A percentile compares a stretch with the other conserved stretches of the same genome.
Evolutionary conservation across 2,329 filamentous ascomycete species (phyloP).

Genomic region (Fusarium brevicatenulatum): DNA sequence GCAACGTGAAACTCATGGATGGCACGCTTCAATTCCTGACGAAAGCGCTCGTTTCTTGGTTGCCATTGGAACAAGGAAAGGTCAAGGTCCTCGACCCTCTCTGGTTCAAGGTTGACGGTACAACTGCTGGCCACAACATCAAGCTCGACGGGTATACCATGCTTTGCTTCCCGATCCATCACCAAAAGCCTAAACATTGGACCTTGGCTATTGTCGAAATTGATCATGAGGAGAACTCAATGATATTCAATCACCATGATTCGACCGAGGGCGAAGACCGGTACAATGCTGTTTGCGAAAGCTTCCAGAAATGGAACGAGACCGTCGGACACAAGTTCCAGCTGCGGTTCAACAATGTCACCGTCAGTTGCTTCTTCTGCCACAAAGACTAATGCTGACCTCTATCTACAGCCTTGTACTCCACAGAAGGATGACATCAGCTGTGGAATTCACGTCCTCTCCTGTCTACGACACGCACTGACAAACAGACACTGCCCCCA

Average conservation of each 20-base stretch:
- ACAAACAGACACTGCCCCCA: neutral
- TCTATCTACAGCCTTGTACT: neutral
- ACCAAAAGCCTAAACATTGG: neutral
- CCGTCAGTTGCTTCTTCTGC: neutral
- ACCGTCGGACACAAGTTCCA: neutral
- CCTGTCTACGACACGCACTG: neutral
- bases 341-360: neutral
- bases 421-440: neutral
- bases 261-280: neutral
- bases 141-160: neutral
- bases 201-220: neutral
- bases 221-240: neutral
- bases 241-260: neutral
- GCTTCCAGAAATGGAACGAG: neutral
- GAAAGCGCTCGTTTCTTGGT: neutral
- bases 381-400: neutral
- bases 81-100: neutral
- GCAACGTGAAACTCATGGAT: neutral
- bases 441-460: slow-evolving; percentile 2
- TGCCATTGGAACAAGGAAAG: neutral
- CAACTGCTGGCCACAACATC: neutral
- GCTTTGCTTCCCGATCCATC: slow-evolving; percentile 8
- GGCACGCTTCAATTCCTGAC: neutral
- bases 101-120: neutral
- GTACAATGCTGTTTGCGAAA: neutral